phyloP scores from a whole-genome alignment of 2,329 filamentous ascomycete species.

The Colletotrichum eleusines region DNA sequence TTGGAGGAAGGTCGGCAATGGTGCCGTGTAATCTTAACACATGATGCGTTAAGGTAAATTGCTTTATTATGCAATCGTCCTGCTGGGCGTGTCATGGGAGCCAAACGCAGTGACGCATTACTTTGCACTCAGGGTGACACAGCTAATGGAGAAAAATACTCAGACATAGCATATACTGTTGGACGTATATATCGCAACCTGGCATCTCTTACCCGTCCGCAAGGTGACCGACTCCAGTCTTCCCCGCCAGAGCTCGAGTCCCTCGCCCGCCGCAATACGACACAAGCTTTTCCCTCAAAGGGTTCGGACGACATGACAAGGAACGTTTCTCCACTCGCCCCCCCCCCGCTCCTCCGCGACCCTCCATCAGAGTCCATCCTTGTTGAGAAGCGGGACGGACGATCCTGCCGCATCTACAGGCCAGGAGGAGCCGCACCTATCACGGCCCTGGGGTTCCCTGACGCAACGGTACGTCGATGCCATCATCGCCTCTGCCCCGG shows the following conservation, averaged over 20 bases:
- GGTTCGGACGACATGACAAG: too few relatives aligned
- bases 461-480: background rate
- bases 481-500: background rate
- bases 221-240: background rate
- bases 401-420: background rate
- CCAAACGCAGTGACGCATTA: background rate
- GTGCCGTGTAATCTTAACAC: background rate
- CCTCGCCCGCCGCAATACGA: background rate
- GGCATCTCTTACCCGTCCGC: background rate
- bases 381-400: background rate
- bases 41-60: background rate
- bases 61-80: too few relatives aligned
- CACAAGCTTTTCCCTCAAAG: background rate
- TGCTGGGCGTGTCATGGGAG: background rate
- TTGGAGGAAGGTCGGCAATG: background rate
- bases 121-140: too few relatives aligned
- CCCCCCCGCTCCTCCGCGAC: constrained; percentile 14
- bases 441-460: background rate
- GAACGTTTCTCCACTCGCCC: background rate
- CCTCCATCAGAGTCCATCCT: background rate
- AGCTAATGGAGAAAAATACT: too few relatives aligned
- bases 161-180: too few relatives aligned
- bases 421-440: constrained; percentile 11
- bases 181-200: too few relatives aligned
- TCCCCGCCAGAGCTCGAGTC: background rate